Evolutionary conservation across 805 yeast genomes (phyloP), one percentile per base, ranked within the genome.

Genomic region (Starmerella asiatica): DNA sequence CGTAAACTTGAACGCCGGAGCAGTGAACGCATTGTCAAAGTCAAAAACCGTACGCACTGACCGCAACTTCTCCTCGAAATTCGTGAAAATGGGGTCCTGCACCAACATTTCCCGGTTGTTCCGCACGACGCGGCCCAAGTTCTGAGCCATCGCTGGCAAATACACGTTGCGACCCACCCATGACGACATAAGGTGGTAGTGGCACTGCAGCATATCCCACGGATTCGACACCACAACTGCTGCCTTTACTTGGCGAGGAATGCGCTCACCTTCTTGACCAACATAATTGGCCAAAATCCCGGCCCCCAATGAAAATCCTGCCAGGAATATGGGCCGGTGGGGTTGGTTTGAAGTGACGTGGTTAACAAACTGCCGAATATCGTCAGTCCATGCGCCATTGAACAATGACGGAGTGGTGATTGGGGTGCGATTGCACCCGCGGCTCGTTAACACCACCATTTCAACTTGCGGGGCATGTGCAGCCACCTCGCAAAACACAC

Each of bases 281-380:
- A 82, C 55, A 56, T 75, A 82, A 54, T 82, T 83, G 21, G 79
- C 68, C 44, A 81, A 62, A 24, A 82, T 67, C 3, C 76, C 68
- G 0, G 79, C 86, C 2, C 94, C 94, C 39, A 82, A 67, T n/a
- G 86, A 77, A 52, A 76, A 77, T 3, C 93, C 94, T n/a, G 72
- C 73, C 24, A 76, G 68, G 52, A 70, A 76, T 42, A 79, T 71
- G 18, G 71, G 63, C n/a, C 82, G 71, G 37, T 67, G 60, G 1
- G 93, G 88, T 54, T 65, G 77, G 35, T 61, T 55, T 32, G 45
- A 42, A 31, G 67, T 62, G 48, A 82, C 57, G 24, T 69, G 68
- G 36, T 66, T 58, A 38, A 82, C 63, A 7, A 74, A 67, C 39
- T 64, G 68, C 38, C 76, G 63, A 26, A 82, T 56, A 59, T 82